Evolutionary conservation across 1,284 basidiomycete genomes (phyloP).

Genomic region (Tilletia walkeri): DNA sequence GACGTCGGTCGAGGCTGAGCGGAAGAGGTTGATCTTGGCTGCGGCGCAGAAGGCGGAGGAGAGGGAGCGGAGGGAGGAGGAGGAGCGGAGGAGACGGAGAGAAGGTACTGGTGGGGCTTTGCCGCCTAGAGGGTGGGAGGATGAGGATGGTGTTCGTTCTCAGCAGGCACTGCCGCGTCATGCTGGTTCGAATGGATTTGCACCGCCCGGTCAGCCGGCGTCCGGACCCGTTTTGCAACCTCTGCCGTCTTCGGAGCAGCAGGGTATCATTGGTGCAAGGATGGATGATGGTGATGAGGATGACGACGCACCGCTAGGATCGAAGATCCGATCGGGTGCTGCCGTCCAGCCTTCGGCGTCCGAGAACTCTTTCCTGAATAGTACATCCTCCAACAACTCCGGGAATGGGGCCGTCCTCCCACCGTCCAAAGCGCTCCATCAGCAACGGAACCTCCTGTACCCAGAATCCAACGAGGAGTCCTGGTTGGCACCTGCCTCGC

Average conservation of each 20-base stretch:
- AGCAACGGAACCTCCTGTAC: not conserved
- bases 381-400: not conserved
- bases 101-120: not conserved
- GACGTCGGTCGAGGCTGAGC: not conserved
- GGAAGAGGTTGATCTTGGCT: not conserved
- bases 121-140: not conserved
- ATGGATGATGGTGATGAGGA: not conserved
- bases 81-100: not conserved
- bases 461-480: not conserved
- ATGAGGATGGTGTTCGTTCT: not conserved
- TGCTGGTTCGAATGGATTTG: not conserved
- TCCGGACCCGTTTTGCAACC: too few species aligned
- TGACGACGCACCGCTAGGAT: not conserved
- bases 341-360: too few species aligned
- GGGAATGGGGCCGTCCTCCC: not conserved
- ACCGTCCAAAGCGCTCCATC: not conserved
- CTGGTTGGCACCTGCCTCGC: not conserved
- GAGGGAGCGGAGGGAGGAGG: not conserved
- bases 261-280: not conserved
- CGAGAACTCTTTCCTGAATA: not conserved
- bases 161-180: too few species aligned
- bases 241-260: too few species aligned
- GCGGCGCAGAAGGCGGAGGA: conserved; percentile 8
- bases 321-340: not conserved
- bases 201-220: too few species aligned